Evolutionary conservation across 805 yeast species (phyloP).

Genomic region (Teunomyces gatunensis): DNA sequence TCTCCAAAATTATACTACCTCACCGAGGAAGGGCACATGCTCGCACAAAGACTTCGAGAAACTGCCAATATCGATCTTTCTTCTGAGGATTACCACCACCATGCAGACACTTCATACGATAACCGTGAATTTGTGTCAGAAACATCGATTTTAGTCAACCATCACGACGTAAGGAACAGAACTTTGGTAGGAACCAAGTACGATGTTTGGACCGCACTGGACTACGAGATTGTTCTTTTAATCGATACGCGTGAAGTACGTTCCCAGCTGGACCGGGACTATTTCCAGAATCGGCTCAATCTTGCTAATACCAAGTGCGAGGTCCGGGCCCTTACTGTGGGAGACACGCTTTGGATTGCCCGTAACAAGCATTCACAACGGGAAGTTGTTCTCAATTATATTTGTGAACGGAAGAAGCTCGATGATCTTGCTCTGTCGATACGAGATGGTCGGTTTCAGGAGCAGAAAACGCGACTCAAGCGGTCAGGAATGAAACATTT

Average conservation of each 20-base stretch:
- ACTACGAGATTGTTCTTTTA: slow-evolving; percentile 58
- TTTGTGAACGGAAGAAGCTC: slow-evolving; percentile 86
- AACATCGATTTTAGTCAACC: neutral
- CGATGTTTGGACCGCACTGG: slow-evolving; percentile 59
- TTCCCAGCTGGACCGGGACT: slow-evolving; percentile 65
- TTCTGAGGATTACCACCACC: slow-evolving; percentile 8
- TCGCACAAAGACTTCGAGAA: slow-evolving; percentile 56
- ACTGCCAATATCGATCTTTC: slow-evolving; percentile 39
- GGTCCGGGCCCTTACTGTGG: slow-evolving; percentile 64
- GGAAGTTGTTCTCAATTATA: slow-evolving; percentile 71
- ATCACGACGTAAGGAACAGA: slow-evolving; percentile 24
- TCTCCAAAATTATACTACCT: slow-evolving; percentile 56
- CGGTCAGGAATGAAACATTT: slow-evolving; percentile 66
- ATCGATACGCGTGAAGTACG: slow-evolving; percentile 83
- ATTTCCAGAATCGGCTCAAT: slow-evolving; percentile 55
- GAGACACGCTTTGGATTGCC: slow-evolving; percentile 92
- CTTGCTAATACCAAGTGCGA: slow-evolving; percentile 50
- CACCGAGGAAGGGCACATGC: slow-evolving; percentile 64
- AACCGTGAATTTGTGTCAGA: slow-evolving; percentile 18
- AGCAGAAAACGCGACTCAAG: slow-evolving; percentile 76
- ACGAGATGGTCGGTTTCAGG: slow-evolving; percentile 82
- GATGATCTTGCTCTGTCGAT: slow-evolving; percentile 84
- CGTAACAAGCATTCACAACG: slow-evolving; percentile 53
- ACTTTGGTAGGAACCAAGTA: slow-evolving; percentile 28
- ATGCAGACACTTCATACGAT: slow-evolving; percentile 29